Conservation (phyloP, 2,329 filamentous ascomycete species). For the Pseudogymnoascus sp. region DNA sequence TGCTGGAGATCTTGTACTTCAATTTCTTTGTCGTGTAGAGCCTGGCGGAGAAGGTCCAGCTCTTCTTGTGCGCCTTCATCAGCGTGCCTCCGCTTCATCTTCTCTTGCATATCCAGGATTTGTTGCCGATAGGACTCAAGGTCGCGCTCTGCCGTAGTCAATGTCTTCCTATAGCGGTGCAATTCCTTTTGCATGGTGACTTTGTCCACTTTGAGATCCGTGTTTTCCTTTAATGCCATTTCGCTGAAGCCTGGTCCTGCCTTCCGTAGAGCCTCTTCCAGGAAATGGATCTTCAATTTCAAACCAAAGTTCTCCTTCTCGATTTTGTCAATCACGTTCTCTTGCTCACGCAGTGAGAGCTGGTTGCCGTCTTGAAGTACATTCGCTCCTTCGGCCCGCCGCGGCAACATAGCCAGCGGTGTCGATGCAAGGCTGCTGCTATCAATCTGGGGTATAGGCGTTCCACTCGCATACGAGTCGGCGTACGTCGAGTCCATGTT, state of each 20-base stretch:
- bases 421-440: conserved; percentile 80
- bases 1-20: conserved; percentile 46
- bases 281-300: conserved; percentile 94
- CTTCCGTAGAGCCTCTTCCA: conserved; percentile 84
- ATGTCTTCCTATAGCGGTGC: conserved; percentile 75
- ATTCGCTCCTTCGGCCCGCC: conserved; percentile 56
- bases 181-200: conserved; percentile 86
- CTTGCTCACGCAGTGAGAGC: conserved; percentile 86
- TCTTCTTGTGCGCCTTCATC: conserved; percentile 63
- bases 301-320: conserved; percentile 98
- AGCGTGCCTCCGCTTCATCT: conserved; percentile 67
- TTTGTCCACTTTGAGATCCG: conserved; percentile 88
- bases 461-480: conserved; percentile 56
- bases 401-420: conserved; percentile 64
- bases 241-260: conserved; percentile 86
- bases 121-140: conserved; percentile 78
- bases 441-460: conserved; percentile 67
- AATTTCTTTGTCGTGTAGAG: conserved; percentile 49
- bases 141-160: conserved; percentile 76
- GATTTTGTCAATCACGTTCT: conserved; percentile 90
- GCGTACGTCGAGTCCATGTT: conserved; percentile 66
- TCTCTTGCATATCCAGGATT: conserved; percentile 75
- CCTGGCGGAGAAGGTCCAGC: conserved; percentile 50
- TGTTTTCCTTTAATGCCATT: conserved; percentile 85
- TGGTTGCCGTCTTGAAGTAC: conserved; percentile 81